These are phyloP conservation scores for Austroboletus olivaceoglutinosus DNA, from an alignment of 1,284 basidiomycete genomes.

Conservation along the genomic window DNA sequence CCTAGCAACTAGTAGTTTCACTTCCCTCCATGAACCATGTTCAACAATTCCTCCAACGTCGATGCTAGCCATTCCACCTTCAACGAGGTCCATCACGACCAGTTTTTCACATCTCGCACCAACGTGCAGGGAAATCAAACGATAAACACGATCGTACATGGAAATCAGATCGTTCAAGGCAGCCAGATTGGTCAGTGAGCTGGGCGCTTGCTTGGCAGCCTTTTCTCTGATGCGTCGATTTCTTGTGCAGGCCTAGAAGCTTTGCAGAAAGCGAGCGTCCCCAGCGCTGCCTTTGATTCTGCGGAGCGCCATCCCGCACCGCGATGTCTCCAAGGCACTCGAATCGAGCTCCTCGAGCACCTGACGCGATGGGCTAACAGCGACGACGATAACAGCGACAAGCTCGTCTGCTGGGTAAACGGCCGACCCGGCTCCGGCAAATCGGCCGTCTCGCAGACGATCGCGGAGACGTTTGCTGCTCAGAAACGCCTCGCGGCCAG, in stretches of 20 bases:
- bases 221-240: no score
- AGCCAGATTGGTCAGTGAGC: no score
- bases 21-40: constrained; percentile 11
- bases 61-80: constrained; percentile 27
- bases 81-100: constrained; percentile 24
- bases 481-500: constrained; percentile 19
- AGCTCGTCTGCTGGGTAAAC: constrained; percentile 22
- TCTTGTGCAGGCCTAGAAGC: constrained; percentile 16
- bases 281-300: constrained; percentile 22
- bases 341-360: constrained; percentile 15
- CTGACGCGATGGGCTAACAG: constrained; percentile 7
- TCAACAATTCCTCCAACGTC: constrained; percentile 22
- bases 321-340: constrained; percentile 22
- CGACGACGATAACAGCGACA: constrained; percentile 5
- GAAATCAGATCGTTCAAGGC: constrained; percentile 20
- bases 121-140: constrained; percentile 16
- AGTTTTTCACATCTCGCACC: constrained; percentile 13
- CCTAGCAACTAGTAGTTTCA: background rate
- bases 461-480: constrained; percentile 19
- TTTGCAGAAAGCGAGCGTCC: constrained; percentile 11
- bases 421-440: constrained; percentile 24
- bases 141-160: constrained; percentile 22
- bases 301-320: constrained; percentile 22
- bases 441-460: constrained; percentile 21
- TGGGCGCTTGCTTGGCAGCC: no score